Percentiles rank a stretch among this genome's conserved stretches.
Evolutionary conservation across 495 filamentous ascomycete genomes (phyloP).

Genomic region (Daldinia concentrica): DNA sequence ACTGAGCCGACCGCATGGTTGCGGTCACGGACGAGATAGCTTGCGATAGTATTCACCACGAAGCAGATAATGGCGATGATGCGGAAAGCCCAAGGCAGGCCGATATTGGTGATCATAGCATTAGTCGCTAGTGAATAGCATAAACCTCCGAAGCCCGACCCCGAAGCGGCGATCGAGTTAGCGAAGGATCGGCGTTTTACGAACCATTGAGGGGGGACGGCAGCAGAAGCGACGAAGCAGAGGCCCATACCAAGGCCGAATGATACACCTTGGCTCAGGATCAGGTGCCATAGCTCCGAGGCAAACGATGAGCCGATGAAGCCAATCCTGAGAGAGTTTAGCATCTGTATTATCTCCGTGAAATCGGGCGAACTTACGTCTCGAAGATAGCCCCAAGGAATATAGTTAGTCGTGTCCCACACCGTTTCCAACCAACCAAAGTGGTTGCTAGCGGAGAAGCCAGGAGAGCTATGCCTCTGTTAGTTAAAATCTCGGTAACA

Average conservation of each 20-base stretch:
- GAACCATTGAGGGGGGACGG: constrained; percentile 85
- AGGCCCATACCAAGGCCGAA: constrained; percentile 83
- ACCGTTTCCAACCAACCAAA: constrained; percentile 58
- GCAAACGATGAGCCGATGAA: constrained; percentile 75
- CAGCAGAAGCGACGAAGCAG: constrained; percentile 74
- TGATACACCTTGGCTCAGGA: constrained; percentile 78
- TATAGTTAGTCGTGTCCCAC: constrained; percentile 65
- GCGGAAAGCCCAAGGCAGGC: constrained; percentile 72
- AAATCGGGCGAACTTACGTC: constrained; percentile 49
- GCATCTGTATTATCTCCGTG: background rate
- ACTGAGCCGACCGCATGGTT: constrained; percentile 72
- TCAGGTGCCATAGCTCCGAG: constrained; percentile 74
- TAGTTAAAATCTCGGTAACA: constrained; percentile 15
- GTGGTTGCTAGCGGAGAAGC: constrained; percentile 72
- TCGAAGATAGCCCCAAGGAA: constrained; percentile 68
- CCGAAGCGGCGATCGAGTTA: constrained; percentile 75
- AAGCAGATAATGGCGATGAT: constrained; percentile 70
- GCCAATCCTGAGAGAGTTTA: constrained; percentile 47
- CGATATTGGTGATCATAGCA: constrained; percentile 67
- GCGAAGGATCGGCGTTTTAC: constrained; percentile 72
- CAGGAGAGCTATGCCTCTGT: constrained; percentile 64
- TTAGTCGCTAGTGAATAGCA: constrained; percentile 66
- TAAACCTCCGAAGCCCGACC: constrained; percentile 79
- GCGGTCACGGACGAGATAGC: constrained; percentile 69
- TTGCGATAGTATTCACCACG: constrained; percentile 65